Evolutionary conservation across 2,329 filamentous ascomycete genomes (phyloP).

Genomic region (Dactylellina drechsleri): DNA sequence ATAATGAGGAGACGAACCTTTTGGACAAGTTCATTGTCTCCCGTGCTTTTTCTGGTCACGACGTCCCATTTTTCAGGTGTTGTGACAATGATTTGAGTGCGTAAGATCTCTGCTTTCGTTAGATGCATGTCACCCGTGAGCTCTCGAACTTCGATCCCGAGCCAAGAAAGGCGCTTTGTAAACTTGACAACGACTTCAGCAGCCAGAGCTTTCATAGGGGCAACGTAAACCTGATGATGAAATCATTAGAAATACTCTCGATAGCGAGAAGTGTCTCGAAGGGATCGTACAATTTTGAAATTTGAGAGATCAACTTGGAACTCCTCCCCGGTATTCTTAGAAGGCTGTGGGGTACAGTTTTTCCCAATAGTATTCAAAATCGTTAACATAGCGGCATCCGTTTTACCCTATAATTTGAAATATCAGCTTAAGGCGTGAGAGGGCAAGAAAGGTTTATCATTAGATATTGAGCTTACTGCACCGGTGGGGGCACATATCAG

Average conservation of each 20-base stretch:
- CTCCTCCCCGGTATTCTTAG: constrained; percentile 86
- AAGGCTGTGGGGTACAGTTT: constrained; percentile 81
- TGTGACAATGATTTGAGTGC: constrained; percentile 97
- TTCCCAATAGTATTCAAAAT: constrained; percentile 90
- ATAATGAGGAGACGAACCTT: constrained; percentile 97
- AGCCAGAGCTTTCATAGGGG: constrained; percentile 97
- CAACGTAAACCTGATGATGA: constrained; percentile 78
- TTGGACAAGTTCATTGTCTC: constrained; percentile 95
- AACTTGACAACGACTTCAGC: constrained; percentile 96
- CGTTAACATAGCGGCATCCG: constrained; percentile 96
- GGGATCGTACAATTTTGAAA: constrained; percentile 45
- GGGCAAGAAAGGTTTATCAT: constrained; percentile 50
- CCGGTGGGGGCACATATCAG: constrained; percentile 97
- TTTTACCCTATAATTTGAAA: constrained; percentile 75
- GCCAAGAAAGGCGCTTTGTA: constrained; percentile 89
- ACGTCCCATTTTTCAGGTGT: constrained; percentile 99
- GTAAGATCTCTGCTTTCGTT: constrained; percentile 92
- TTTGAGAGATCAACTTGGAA: constrained; percentile 42
- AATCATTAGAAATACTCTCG: neutral
- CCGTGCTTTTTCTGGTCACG: constrained; percentile 94
- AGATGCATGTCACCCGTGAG: constrained; percentile 99
- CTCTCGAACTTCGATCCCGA: constrained; percentile 90
- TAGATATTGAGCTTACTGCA: constrained; percentile 68
- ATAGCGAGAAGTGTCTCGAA: too few species aligned
- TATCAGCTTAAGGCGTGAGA: neutral